Conservation (phyloP, 768 basidiomycete genomes). For the Punctularia strigosozonata region DNA sequence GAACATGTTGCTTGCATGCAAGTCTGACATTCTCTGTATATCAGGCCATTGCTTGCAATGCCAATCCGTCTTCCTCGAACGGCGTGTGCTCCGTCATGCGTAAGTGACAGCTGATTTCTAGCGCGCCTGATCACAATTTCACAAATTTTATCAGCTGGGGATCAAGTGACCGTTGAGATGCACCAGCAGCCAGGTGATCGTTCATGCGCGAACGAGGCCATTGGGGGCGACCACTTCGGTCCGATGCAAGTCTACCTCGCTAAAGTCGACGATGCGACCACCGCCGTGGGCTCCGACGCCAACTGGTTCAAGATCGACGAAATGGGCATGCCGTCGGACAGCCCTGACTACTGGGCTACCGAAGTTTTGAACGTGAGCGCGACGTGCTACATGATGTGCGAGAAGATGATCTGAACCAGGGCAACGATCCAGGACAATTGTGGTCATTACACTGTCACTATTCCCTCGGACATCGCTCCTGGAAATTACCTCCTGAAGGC, state of each 20-base stretch:
- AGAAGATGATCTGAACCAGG: too few species aligned
- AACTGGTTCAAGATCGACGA: constrained; percentile 42
- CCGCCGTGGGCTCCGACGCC: constrained; percentile 28
- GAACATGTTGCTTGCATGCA: background rate
- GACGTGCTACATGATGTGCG: background rate
- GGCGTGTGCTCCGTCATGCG: constrained; percentile 31
- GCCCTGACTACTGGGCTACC: constrained; percentile 34
- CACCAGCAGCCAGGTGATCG: constrained; percentile 38
- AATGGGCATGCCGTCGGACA: constrained; percentile 35
- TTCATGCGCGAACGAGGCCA: constrained; percentile 33
- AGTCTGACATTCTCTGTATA: background rate
- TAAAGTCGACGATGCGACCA: constrained; percentile 30
- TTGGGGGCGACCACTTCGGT: constrained; percentile 40
- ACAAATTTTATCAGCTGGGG: constrained; percentile 23
- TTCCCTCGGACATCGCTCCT: constrained; percentile 27
- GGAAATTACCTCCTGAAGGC: constrained; percentile 39
- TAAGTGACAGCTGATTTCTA: constrained; percentile 11
- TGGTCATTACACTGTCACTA: constrained; percentile 39
- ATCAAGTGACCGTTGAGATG: constrained; percentile 39
- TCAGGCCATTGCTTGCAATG: constrained; percentile 40
- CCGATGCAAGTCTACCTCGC: constrained; percentile 39
- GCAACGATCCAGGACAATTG: constrained; percentile 28
- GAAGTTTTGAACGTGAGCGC: background rate
- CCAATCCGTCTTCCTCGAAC: constrained; percentile 17
- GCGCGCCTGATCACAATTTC: background rate